Evolutionary conservation across 805 yeast genomes (phyloP), one percentile per base, ranked within the genome.

Genomic region (Hanseniaspora mollemarum): DNA sequence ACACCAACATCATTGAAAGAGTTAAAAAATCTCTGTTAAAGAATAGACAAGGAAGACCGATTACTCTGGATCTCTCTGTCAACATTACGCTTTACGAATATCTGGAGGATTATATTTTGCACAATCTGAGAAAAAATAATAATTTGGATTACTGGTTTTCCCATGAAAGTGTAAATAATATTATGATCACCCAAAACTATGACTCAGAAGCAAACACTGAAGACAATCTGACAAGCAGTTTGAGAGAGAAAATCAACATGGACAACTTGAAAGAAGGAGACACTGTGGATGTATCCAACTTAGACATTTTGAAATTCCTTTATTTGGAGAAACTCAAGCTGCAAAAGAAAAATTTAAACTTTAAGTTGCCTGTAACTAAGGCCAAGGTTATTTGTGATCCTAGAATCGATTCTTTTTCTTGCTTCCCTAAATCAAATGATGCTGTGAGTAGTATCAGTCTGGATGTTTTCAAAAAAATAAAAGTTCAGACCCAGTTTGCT

Each of bases 11-110:
- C 12, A 33, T 48, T 18, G 51, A 48, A 15, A 36, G 43, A n/a
- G 45, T 48, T 13, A 48, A 48, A 26, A 39, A 28, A 40, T 28
- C 43, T 1, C 35, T 48, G 12, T 18, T 49, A 28, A 51, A 43
- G 29, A 51, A 45, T 26, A 51, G 43, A 39, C 53, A 51, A 22
- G 53, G 53, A 4, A 51, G 53, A 51, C 53, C 53, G 5, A 51
- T 51, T 5, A 51, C 53, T 1, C 13, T 44, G 8, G 49, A 51
- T 33, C 21, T 51, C 2, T 32, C 46, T 9, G 40, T 51, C 2
- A 51, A 51, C 16, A 24, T 46, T n/a, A 39, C 49, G 3, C 31
- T 37, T n/a, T 51, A 51, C 29, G 53, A 51, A 22, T 39, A 37
- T 16, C 26, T 51, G 3, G 32, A 44, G 21, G 53, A 51, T 33